These are phyloP conservation scores for Moniliophthora roreri DNA, from an alignment of 1,284 basidiomycete species.

Conservation along the genomic window DNA sequence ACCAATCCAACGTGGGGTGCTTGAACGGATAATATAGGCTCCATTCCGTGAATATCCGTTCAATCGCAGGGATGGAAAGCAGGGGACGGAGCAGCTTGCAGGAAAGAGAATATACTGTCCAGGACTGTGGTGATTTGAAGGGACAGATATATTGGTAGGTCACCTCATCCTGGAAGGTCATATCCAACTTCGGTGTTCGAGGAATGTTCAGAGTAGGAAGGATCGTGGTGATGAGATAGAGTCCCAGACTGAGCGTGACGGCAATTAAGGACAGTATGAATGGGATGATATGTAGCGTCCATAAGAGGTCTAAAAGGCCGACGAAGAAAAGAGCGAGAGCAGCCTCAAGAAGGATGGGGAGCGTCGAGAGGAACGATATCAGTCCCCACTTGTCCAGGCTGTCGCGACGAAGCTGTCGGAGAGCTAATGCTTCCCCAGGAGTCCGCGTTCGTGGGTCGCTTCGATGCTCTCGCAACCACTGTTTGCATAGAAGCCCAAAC, in stretches of 20 bases:
- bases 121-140: slow-evolving; percentile 14
- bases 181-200: not conserved
- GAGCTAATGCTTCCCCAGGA: slow-evolving; percentile 18
- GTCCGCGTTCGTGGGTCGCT: slow-evolving; percentile 14
- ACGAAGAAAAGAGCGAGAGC: slow-evolving; percentile 29
- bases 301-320: slow-evolving; percentile 23
- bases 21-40: not conserved
- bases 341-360: slow-evolving; percentile 28
- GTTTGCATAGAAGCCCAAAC: slow-evolving; percentile 22
- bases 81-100: not conserved
- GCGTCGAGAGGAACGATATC: slow-evolving; percentile 22
- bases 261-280: not conserved
- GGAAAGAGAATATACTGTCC: slow-evolving; percentile 8
- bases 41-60: not conserved
- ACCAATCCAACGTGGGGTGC: not conserved
- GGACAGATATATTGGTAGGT: slow-evolving; percentile 7
- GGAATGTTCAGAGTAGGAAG: not conserved
- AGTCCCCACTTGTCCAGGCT: slow-evolving; percentile 29
- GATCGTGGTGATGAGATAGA: not conserved
- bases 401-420: slow-evolving; percentile 25
- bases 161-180: not conserved
- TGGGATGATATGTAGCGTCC: slow-evolving; percentile 4
- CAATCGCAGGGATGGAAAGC: not conserved
- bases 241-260: not conserved
- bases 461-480: slow-evolving; percentile 24